Evolutionary conservation across 2,329 filamentous ascomycete species (phyloP).

Genomic region (Cytospora leucostoma): DNA sequence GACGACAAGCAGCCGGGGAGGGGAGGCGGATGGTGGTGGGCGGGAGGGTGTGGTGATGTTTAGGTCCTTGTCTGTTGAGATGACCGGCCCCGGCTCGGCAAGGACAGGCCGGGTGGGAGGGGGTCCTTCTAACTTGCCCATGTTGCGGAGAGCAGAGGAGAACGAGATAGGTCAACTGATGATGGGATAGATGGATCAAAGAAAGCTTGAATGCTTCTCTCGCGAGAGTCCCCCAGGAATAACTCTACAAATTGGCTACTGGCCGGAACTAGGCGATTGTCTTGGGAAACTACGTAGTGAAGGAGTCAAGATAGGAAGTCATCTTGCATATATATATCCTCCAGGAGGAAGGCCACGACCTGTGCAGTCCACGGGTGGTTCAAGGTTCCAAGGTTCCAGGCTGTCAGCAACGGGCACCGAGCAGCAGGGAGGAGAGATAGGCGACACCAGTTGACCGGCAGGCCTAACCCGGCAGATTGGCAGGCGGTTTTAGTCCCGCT

Average conservation of each 20-base stretch:
- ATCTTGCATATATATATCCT: slow-evolving; percentile 14
- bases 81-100: slow-evolving; percentile 26
- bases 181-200: neutral
- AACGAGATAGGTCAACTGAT: too few species aligned
- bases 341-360: slow-evolving; percentile 3
- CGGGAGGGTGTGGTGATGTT: slow-evolving; percentile 37
- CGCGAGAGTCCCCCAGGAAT: neutral
- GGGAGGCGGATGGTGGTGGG: slow-evolving; percentile 47
- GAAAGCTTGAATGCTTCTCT: neutral
- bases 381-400: neutral
- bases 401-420: slow-evolving; percentile 12
- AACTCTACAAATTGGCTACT: neutral
- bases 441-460: neutral
- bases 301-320: neutral
- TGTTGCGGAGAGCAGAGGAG: neutral
- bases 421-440: slow-evolving; percentile 10
- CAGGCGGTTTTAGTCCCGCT: slow-evolving; percentile 14
- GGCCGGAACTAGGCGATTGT: neutral
- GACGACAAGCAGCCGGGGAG: slow-evolving; percentile 73
- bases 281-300: neutral
- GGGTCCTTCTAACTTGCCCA: slow-evolving; percentile 26
- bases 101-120: slow-evolving; percentile 30
- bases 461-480: slow-evolving; percentile 4
- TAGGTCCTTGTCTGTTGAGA: slow-evolving; percentile 27
- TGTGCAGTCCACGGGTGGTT: neutral